Conservation (phyloP, 768 basidiomycete genomes). For the Auriscalpium vulgare region DNA sequence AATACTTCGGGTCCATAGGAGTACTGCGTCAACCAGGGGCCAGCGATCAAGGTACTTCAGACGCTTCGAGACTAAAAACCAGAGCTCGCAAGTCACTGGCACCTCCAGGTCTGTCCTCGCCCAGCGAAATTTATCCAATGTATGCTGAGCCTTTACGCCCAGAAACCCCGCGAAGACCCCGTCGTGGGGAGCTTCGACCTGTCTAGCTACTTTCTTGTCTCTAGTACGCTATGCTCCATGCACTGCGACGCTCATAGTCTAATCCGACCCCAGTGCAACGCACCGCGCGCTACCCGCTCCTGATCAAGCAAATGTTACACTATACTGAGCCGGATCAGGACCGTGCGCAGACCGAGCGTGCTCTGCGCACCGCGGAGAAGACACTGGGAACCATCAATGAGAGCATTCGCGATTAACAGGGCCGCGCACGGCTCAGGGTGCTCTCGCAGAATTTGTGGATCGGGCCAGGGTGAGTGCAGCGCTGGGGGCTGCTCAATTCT, state of each 20-base stretch:
- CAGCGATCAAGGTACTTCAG: constrained; percentile 69
- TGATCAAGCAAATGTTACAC: constrained; percentile 77
- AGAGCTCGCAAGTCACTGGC: constrained; percentile 52
- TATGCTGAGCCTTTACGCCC: background rate
- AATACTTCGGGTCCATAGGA: constrained; percentile 35
- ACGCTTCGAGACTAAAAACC: constrained; percentile 62
- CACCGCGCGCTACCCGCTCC: constrained; percentile 86
- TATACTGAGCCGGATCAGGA: constrained; percentile 71
- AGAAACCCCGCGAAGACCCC: constrained; percentile 75
- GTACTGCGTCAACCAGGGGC: constrained; percentile 86
- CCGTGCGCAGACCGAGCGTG: constrained; percentile 40
- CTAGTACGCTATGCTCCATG: constrained; percentile 46
- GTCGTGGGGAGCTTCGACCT: constrained; percentile 75
- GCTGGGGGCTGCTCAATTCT: no score
- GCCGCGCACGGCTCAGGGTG: constrained; percentile 59
- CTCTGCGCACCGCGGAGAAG: constrained; percentile 59
- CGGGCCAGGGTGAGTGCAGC: constrained; percentile 66
- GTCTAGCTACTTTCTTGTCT: constrained; percentile 86
- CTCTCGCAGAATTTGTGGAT: constrained; percentile 83
- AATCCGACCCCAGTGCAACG: constrained; percentile 66
- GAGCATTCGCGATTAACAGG: constrained; percentile 77
- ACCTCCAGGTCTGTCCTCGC: constrained; percentile 46
- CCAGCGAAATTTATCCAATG: no score
- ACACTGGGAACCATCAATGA: constrained; percentile 84
- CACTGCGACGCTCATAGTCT: no score